phyloP scores from a whole-genome alignment of 2,329 filamentous ascomycete genomes.

The Pyricularia sp. region DNA sequence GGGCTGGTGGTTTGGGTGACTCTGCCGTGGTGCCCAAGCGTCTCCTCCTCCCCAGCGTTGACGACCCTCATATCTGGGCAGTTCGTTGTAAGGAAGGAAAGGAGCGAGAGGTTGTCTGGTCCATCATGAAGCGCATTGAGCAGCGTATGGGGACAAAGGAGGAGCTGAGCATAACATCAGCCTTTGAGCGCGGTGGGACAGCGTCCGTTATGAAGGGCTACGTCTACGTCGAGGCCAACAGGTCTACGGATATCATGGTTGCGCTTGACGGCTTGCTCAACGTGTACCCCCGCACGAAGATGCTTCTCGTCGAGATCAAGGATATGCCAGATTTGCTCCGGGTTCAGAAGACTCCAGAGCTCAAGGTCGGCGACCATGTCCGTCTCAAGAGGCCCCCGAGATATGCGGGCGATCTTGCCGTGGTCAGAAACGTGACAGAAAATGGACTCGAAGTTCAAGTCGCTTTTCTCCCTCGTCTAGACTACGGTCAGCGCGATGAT shows the following conservation, averaged over 20 bases:
- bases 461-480: constrained; percentile 78
- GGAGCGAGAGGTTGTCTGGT: constrained; percentile 82
- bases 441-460: constrained; percentile 86
- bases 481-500: constrained; percentile 86
- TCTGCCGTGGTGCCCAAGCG: constrained; percentile 75
- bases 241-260: constrained; percentile 75
- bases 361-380: constrained; percentile 87
- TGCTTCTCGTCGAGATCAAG: constrained; percentile 85
- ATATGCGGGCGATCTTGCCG: constrained; percentile 82
- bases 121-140: constrained; percentile 80
- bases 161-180: constrained; percentile 75
- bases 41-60: constrained; percentile 80
- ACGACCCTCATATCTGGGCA: constrained; percentile 94
- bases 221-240: constrained; percentile 86
- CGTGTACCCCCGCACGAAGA: constrained; percentile 80
- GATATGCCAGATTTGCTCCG: constrained; percentile 96
- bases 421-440: constrained; percentile 85
- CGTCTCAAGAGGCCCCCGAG: constrained; percentile 72
- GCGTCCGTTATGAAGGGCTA: constrained; percentile 83
- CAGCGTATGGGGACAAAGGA: constrained; percentile 71
- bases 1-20: constrained; percentile 55
- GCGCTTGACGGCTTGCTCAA: constrained; percentile 80
- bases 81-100: constrained; percentile 92
- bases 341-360: constrained; percentile 73
- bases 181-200: constrained; percentile 77